Base-by-base conservation (phyloP, 768 basidiomycete species). In the Coprinopsis cinerea region DNA sequence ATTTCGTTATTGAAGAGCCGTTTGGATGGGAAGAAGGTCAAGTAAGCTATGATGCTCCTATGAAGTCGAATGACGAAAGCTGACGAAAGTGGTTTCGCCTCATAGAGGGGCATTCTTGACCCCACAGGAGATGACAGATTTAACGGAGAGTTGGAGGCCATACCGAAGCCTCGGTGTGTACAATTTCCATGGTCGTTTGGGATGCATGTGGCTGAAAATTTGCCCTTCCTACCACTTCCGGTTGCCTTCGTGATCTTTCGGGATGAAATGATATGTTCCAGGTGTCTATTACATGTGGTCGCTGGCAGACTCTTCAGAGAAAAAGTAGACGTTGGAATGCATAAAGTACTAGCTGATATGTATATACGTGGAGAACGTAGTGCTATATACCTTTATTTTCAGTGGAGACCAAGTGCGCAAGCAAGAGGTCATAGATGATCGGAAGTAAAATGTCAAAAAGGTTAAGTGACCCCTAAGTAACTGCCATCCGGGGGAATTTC, bases 251-350 rank as follows among this genome's bases (percentile, higher is more conserved):
- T 52, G 45, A 52, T 23, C 24, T 46, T 30, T 32, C 51, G 51
- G 42, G 40, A 27, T 41, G 48, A 27, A 17, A 24, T 28, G 18
- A n/a, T 5, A 15, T 44, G 40, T 27, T 55, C n/a, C n/a, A 86
- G 85, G 78, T 45, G 85, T 88, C 20, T 91, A 85, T 65, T 91
- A 88, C 66, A 92, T 91, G 88, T 93, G 90, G 90, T 78, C 85
- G 1, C 70, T 90, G 48, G 78, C 81, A 7, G 78, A 81, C 51
- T 64, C 61, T 24, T 57, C 62, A 26, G 52, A 53, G 45, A 49
- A 52, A 43, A 35, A 26, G 10, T 17, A 20, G 39, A 11, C n/a
- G 47, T 17, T 18, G 26, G 27, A 43, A 13, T 35, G 23, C 45
- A 35, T 40, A 26, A 34, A 17, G 22, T n/a, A n/a, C n/a, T n/a